A percentile compares a stretch with the other conserved stretches of the same genome.
Conservation (phyloP, 2,329 filamentous ascomycete genomes). For the Hypoxylon sp. region DNA sequence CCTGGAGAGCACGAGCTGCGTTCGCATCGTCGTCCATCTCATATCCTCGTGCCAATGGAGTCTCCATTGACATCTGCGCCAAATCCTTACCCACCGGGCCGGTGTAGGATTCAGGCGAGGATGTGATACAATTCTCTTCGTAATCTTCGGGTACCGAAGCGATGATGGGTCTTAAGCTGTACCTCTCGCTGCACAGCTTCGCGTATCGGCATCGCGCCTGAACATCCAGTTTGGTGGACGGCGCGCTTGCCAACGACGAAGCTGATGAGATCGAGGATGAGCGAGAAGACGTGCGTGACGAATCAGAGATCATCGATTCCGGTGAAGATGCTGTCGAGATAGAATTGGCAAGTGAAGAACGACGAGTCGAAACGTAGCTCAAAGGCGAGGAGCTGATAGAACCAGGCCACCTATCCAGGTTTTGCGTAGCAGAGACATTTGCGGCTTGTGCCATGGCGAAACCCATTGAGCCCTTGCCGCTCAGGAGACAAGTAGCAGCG, state of each 20-base stretch:
- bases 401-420: conserved; percentile 67
- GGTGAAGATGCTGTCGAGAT: conserved; percentile 75
- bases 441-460: conserved; percentile 71
- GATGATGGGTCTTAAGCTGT: conserved; percentile 66
- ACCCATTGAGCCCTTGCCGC: conserved; percentile 70
- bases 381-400: conserved; percentile 67
- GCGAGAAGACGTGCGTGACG: conserved; percentile 73
- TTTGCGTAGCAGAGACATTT: conserved; percentile 62
- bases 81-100: conserved; percentile 67
- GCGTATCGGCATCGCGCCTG: conserved; percentile 74
- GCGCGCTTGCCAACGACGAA: conserved; percentile 73
- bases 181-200: conserved; percentile 71
- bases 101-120: conserved; percentile 71
- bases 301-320: conserved; percentile 77
- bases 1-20: conserved; percentile 71
- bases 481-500: conserved; percentile 65
- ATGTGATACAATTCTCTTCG: conserved; percentile 65
- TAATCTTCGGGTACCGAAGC: conserved; percentile 71
- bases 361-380: conserved; percentile 65
- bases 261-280: conserved; percentile 76
- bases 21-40: conserved; percentile 67
- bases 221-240: conserved; percentile 69
- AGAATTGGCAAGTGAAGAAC: conserved; percentile 74
- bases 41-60: conserved; percentile 61
- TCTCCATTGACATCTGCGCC: conserved; percentile 65